phyloP scores from a whole-genome alignment of 805 yeast species.

The Candida sanyiensis region DNA sequence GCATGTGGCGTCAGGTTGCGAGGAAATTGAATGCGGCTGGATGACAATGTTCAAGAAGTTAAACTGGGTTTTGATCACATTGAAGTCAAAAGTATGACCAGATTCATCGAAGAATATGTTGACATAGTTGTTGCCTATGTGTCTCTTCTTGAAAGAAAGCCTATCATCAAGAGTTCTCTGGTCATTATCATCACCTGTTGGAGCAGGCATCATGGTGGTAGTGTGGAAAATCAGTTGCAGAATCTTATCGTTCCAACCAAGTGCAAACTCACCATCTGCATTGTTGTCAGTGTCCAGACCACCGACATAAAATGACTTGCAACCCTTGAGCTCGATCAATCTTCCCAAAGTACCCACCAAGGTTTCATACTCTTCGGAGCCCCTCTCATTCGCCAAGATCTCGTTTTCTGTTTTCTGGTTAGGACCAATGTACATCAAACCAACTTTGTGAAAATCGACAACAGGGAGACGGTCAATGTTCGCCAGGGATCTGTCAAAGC shows the following conservation, averaged over 20 bases:
- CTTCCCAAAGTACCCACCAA: constrained; percentile 58
- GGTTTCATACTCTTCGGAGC: constrained; percentile 55
- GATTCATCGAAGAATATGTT: constrained; percentile 79
- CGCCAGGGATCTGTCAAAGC: constrained; percentile 46
- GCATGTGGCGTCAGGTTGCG: constrained; percentile 15
- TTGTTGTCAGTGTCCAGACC: constrained; percentile 71
- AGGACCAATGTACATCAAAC: constrained; percentile 68
- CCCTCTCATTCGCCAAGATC: constrained; percentile 56
- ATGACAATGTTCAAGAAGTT: constrained; percentile 77
- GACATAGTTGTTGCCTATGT: constrained; percentile 81
- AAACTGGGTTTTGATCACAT: constrained; percentile 69
- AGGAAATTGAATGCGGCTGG: constrained; percentile 46
- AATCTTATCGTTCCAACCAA: constrained; percentile 66
- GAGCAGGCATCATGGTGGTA: constrained; percentile 73
- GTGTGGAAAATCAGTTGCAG: constrained; percentile 73
- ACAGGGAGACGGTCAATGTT: constrained; percentile 72
- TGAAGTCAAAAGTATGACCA: constrained; percentile 59
- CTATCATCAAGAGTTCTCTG: constrained; percentile 32
- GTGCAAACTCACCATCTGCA: constrained; percentile 69
- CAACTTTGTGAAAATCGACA: constrained; percentile 73
- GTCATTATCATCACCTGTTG: constrained; percentile 33
- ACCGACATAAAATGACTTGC: constrained; percentile 57
- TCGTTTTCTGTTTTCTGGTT: constrained; percentile 59
- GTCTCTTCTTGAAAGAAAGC: constrained; percentile 63
- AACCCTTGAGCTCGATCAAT: constrained; percentile 50